Evolutionary conservation across 208 protist genomes (phyloP).

Genomic region (Plasmodiophora brassicae): DNA sequence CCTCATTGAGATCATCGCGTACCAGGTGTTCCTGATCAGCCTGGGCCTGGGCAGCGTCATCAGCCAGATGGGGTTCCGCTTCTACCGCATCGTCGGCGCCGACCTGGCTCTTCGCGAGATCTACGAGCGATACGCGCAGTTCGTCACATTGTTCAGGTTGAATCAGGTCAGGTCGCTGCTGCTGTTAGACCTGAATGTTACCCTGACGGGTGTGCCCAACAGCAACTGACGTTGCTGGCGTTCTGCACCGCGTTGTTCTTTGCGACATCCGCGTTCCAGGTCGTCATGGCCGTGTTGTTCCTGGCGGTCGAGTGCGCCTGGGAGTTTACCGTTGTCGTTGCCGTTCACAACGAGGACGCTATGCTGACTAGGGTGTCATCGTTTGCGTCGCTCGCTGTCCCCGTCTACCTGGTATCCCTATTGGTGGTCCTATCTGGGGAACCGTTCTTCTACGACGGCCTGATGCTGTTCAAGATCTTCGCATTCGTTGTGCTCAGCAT

Average conservation of each 20-base stretch:
- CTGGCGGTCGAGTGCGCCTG: background rate
- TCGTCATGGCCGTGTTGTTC: background rate
- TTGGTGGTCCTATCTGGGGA: background rate
- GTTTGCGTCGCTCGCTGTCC: background rate
- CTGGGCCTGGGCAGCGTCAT: constrained; percentile 11
- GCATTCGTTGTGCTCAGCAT: background rate
- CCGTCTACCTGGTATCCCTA: background rate
- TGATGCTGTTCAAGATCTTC: constrained; percentile 29
- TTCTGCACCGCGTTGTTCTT: background rate
- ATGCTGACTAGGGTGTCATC: background rate
- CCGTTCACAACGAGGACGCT: background rate
- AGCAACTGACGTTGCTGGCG: background rate
- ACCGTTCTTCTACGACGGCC: constrained; percentile 9
- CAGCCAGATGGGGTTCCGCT: constrained; percentile 23
- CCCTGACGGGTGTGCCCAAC: background rate
- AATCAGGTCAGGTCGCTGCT: background rate
- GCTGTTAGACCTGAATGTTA: background rate
- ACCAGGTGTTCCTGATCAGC: background rate
- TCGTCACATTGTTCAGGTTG: background rate
- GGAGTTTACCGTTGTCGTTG: background rate
- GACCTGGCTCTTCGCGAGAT: constrained; percentile 2
- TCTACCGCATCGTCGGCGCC: constrained; percentile 7
- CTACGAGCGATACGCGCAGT: constrained; percentile 15
- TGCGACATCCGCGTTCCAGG: background rate
- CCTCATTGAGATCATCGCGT: background rate